phyloP scores from a whole-genome alignment of 305 asterid species.

The Solanum hybrid region DNA sequence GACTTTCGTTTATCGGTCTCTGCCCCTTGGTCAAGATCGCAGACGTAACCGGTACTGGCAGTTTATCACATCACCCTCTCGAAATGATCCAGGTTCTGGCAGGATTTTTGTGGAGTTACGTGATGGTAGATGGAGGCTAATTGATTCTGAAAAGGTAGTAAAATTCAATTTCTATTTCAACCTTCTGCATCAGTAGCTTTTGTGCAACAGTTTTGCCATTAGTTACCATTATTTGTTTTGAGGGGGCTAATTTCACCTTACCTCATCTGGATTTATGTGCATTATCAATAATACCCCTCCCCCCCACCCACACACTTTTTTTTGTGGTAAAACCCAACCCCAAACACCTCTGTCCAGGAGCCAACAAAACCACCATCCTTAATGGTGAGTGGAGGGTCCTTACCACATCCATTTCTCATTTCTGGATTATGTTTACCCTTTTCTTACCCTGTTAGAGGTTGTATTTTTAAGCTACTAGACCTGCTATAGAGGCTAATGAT shows the following conservation, averaged over 20 bases:
- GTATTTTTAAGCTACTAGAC: neutral
- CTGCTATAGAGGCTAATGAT: neutral
- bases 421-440: neutral
- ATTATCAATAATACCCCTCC: neutral
- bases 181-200: neutral
- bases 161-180: neutral
- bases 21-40: conserved; percentile 88
- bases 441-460: neutral
- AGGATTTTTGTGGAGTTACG: conserved; percentile 66
- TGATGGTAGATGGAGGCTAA: conserved; percentile 62
- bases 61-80: conserved; percentile 58
- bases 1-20: conserved; percentile 63
- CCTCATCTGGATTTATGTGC: neutral
- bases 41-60: conserved; percentile 84
- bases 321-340: neutral
- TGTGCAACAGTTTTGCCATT: neutral
- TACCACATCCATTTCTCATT: neutral
- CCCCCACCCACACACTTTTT: neutral
- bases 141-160: conserved; percentile 68
- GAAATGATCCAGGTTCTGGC: conserved; percentile 71
- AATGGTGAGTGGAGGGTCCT: conserved; percentile 2
- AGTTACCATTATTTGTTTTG: neutral
- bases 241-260: neutral
- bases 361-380: neutral
- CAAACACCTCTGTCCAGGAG: neutral